Base-by-base conservation (phyloP, 2,329 filamentous ascomycete species). In the Aspergillus ibericus region DNA sequence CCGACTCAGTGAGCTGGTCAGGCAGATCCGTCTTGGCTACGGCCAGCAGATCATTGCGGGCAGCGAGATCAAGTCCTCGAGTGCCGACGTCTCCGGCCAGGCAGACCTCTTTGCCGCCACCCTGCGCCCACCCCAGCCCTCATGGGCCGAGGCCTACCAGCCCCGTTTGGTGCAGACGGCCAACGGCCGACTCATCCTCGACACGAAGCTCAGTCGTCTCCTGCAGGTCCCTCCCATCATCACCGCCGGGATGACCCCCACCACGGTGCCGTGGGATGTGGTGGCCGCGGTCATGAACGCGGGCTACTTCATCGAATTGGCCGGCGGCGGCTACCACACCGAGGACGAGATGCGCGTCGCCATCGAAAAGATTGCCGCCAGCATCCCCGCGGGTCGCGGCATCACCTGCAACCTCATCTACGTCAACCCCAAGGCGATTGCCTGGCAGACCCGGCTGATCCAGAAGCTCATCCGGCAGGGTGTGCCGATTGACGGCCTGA, bases 351-450 rank as follows among this genome's bases (percentile, higher is more conserved):
- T 47, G 42, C 42, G 42, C 15, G 5, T 47, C 13, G 42, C 42
- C 42, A 47, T 47, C 42, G 22, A 25, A 13, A 47, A 47, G 22
- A 29, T 47, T 15, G 22, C 22, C 12, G 22, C 42, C 22, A 13
- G 18, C 22, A 47, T 47, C 15, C 15, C 42, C 15, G 10, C 42
- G 13, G 42, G 42, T 10, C 42, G 42, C 13, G 22, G 42, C 22
- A 47, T 47, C 22, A 47, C 42, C 42, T 47, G 42, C 42, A 47
- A 47, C 15, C 42, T 47, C 20, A 47, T 47, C 42, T 47, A 47
- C 15, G 42, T 47, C 20, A 47, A 47, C 5, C 42, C 42, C 20
- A 47, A 47, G 22, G 42, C 42, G 22, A 47, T 47, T 20, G 42
- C 42, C 8, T 47, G 42, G 42, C 42, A 47, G 22, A 47, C 42